Evolutionary conservation across 208 protist genomes (phyloP), one percentile per base, ranked within the genome.

Genomic region (Eutreptiella sp.): DNA sequence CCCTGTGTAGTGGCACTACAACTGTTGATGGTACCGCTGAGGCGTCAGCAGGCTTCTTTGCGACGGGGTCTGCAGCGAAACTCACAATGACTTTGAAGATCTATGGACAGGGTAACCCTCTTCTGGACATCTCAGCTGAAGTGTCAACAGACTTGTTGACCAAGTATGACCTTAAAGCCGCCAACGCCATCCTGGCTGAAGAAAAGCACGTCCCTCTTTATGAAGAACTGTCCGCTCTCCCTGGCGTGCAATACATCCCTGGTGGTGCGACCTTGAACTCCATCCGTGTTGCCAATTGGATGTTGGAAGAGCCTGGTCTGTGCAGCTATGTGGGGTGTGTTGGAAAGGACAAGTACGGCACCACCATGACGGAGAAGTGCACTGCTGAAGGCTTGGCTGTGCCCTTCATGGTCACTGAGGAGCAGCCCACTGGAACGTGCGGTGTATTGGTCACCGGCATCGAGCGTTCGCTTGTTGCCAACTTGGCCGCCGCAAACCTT

Each of bases 261-360:
- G 97, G 97, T 50, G 97, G 97, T 57, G 87, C 94, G 27, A 94
- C 92, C 4, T 89, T 98, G 65, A 99, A 99, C 84, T 84, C 89
- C 16, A 90, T 95, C 1, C 83, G 96, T 38, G 92, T 97, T 29
- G 82, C 81, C 35, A 88, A 96, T 77, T 94, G 89, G 87, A 75
- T 93, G 33, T 52, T 72, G 35, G 79, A 88, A 68, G 72, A 73
- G 11, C 68, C 76, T 3, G 68, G 72, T 60, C 31, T 24, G 4
- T 69, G 80, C 23, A 72, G 77, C 26, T 93, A 88, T 74, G 77
- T 90, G 7, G 97, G 97, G 43, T 96, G 86, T 75, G 76, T 96
- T 47, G 91, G 94, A 39, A 77, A 94, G 16, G 97, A 99, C 78
- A 70, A 85, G 61, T 95, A 92, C 66, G 95, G 81, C 24, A 72